Base-by-base conservation (phyloP, 2,329 filamentous ascomycete genomes). In the Aquanectria penicillioides region DNA sequence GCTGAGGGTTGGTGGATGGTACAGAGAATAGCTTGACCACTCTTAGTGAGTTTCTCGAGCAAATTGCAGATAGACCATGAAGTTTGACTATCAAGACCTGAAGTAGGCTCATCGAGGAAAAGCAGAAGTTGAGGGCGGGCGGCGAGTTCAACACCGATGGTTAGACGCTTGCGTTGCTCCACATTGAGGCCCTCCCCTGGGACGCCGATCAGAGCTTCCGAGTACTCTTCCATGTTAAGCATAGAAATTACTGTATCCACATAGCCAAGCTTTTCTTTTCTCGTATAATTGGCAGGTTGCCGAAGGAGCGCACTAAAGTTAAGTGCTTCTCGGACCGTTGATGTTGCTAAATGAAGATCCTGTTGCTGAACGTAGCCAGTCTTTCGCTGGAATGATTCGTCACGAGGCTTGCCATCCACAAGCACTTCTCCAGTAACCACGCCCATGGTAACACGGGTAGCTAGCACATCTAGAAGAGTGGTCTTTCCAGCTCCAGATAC, bases 321-420 rank as follows among this genome's bases (percentile, higher is more conserved):
- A 18, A 97, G 81, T 7, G 92, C 91, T 76, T 96, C 93, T 60
- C 93, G 86, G 20, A 96, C 92, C 0, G 93, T 96, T 0, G 88
- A 87, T 0, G 91, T 94, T 13, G 87, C 81, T 23, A 94, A 81
- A 72, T 96, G 93, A 4, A 96, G 81, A 82, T 96, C 93, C 70
- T 95, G 91, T 73, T 96, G 92, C 71, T 95, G 91, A n/a, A 92
- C 92, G 65, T 95, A 95, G 31, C 92, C 92, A 0, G 91, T 94
- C 77, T 93, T 94, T 54, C 92, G 87, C 73, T 95, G 92, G 82
- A 96, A 95, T 0, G 90, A 92, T 11, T 82, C 81, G 64, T 94
- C 91, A 25, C 90, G 86, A 20, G 84, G 86, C 25, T 82, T 83
- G 3, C 83, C 83, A 57, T 85, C 80, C 6, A 86, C 82, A 3